phyloP scores from a whole-genome alignment of 495 filamentous ascomycete species.

The Lindgomyces ingoldianus region DNA sequence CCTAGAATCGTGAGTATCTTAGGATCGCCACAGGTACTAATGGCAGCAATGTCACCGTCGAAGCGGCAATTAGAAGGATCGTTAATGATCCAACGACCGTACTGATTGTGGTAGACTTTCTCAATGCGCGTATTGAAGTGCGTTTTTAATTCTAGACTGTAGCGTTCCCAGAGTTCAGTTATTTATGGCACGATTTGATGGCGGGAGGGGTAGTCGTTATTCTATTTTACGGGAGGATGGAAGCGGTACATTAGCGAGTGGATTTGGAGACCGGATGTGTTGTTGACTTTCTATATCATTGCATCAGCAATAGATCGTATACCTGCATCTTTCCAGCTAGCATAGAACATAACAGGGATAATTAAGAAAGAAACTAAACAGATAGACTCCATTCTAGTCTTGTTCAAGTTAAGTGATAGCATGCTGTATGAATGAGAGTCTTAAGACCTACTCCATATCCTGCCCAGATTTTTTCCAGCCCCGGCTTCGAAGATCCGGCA shows the following conservation, averaged over 20 bases:
- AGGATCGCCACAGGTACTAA: constrained; percentile 78
- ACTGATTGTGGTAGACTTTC: constrained; percentile 65
- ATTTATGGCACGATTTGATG: constrained; percentile 72
- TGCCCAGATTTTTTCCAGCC: constrained; percentile 63
- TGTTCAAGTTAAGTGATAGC: background rate
- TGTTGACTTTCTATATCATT: constrained; percentile 69
- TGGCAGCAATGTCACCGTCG: constrained; percentile 73
- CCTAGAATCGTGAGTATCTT: constrained; percentile 60
- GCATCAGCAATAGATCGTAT: too few species aligned
- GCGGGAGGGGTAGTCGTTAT: constrained; percentile 71
- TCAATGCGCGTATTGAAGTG: constrained; percentile 69
- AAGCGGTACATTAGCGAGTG: constrained; percentile 88
- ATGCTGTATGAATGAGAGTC: too few species aligned
- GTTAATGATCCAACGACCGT: constrained; percentile 81
- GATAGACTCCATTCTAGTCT: constrained; percentile 8
- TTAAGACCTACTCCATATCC: constrained; percentile 90
- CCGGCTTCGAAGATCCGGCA: constrained; percentile 76
- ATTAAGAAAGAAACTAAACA: constrained; percentile 3
- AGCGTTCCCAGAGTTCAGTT: constrained; percentile 70
- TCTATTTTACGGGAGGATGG: constrained; percentile 75
- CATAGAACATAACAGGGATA: too few species aligned
- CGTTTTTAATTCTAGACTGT: constrained; percentile 69
- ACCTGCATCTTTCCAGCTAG: too few species aligned
- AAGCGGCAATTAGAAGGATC: constrained; percentile 65
- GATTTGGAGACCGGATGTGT: constrained; percentile 78